Evolutionary conservation across 768 basidiomycete genomes (phyloP), one percentile per base, ranked within the genome.

Genomic region (Termitomyces sp.): DNA sequence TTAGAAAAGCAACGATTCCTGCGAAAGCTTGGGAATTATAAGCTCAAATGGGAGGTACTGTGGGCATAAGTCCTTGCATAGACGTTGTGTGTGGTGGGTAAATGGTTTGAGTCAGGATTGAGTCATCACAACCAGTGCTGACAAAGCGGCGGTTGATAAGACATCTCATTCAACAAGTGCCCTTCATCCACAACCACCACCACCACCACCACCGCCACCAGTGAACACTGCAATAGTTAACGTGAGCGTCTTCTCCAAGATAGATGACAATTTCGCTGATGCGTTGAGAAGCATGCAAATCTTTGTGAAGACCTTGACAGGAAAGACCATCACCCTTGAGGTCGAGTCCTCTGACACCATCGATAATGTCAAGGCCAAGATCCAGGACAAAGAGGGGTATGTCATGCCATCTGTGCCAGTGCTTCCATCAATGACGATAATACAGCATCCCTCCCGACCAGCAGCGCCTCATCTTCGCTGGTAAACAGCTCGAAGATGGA

Each of bases 251-350:
- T 44, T 10, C 9, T 40, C 14, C 26, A 5, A 16, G 12, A 23
- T 32, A 2, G n/a, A 14, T 4, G 14, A 20, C 2, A 10, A 4
- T 14, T 40, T 53, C 16, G 16, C 59, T 56, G 5, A 58, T 23
- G 46, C 30, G 13, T 23, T 30, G 7, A 20, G 41, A 36, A 66
- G 55, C 57, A 66, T 66, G 65, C 65, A 66, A 48, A 66, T 66
- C 61, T 63, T 63, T 7, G 62, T 63, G 40, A 63, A 63, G 52
- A 63, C 61, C 23, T 61, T 61, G 56, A 61, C 60, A n/a, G 60
- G 60, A 47, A 61, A 60, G 59, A 60, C 59, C 18, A 61, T 60
- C 30, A 60, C 59, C 32, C 59, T 60, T 14, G 59, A 60, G 54
- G 57, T 58, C 23, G 57, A 58, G 51, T 58, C 57, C 26, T 58